These are phyloP conservation scores for Crithidia brevicula DNA, from an alignment of 208 protist genomes.

Conservation along the genomic window DNA sequence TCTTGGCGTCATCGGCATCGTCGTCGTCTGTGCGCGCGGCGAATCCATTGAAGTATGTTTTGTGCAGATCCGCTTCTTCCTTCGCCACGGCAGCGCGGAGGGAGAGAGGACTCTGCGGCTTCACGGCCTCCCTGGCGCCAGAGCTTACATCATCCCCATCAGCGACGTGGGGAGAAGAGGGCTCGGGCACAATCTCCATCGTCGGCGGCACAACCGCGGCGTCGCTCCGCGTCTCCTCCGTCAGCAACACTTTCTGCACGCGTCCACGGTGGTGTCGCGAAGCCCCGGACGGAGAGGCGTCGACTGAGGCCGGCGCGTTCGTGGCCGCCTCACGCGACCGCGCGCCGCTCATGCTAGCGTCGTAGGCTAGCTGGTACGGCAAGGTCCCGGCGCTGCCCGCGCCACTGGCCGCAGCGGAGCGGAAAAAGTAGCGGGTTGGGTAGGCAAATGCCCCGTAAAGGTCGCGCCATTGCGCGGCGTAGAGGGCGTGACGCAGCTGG, in stretches of 20 bases:
- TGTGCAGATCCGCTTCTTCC: constrained; percentile 32
- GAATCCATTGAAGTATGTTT: constrained; percentile 35
- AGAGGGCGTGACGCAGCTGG: constrained; percentile 28
- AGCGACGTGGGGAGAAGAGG: background rate
- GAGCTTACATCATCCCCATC: background rate
- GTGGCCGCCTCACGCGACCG: background rate
- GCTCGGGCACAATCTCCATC: constrained; percentile 25
- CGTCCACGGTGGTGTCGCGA: constrained; percentile 7
- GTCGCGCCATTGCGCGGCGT: constrained; percentile 40
- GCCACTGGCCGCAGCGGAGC: background rate
- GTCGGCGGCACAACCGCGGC: constrained; percentile 10
- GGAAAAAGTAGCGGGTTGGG: constrained; percentile 30
- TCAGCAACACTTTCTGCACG: constrained; percentile 26
- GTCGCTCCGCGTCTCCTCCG: constrained; percentile 1
- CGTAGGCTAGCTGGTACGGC: constrained; percentile 23
- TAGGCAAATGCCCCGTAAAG: constrained; percentile 38
- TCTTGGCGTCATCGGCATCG: background rate
- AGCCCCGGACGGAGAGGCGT: background rate
- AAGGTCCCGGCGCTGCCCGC: background rate
- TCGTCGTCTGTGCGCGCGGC: background rate
- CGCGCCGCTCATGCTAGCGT: constrained; percentile 3
- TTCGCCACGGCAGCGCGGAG: constrained; percentile 20
- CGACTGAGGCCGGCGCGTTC: background rate
- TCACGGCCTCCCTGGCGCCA: background rate
- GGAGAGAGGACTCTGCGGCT: constrained; percentile 8